Conservation (phyloP, 352 stramenopile genomes). For the Phytophthora pseudosyringae region DNA sequence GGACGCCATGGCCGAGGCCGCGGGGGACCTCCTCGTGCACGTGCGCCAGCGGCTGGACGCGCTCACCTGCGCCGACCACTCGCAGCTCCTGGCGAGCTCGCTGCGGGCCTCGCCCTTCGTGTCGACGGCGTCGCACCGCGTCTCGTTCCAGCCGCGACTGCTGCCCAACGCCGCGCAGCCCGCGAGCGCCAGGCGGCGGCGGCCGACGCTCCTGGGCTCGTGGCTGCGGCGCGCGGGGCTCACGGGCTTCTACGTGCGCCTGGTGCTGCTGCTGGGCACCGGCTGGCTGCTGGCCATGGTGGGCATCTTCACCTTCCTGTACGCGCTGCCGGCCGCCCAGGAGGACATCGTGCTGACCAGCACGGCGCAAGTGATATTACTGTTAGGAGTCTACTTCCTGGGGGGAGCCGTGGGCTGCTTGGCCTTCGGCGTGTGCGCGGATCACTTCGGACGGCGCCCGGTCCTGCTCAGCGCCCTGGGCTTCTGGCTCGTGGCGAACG, state of each 20-base stretch:
- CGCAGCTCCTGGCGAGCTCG: constrained; percentile 49
- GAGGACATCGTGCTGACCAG: constrained; percentile 33
- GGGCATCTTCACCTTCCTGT: constrained; percentile 48
- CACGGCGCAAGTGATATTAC: constrained; percentile 38
- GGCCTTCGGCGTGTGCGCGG: constrained; percentile 57
- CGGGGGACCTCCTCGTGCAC: constrained; percentile 46
- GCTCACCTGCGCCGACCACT: constrained; percentile 57
- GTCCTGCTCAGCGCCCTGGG: constrained; percentile 48
- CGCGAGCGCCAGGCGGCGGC: constrained; percentile 31
- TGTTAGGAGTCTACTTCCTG: constrained; percentile 49
- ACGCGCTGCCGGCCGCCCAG: constrained; percentile 32
- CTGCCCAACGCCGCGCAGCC: constrained; percentile 1
- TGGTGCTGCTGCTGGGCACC: constrained; percentile 54
- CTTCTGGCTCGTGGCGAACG: constrained; percentile 49
- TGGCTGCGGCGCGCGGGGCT: constrained; percentile 45
- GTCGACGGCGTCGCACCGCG: background rate
- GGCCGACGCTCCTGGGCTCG: constrained; percentile 11
- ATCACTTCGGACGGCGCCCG: constrained; percentile 59
- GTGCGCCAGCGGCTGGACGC: constrained; percentile 60
- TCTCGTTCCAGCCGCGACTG: constrained; percentile 14
- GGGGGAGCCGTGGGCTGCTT: constrained; percentile 55
- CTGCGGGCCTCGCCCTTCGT: constrained; percentile 37
- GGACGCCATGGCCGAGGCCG: constrained; percentile 32
- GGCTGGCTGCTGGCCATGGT: constrained; percentile 56
- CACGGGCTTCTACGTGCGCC: constrained; percentile 51